Percentiles rank a stretch among this genome's conserved stretches.
Conservation (phyloP, 1,139 yeast species). For the Kurtzmaniella quercitrusa region DNA sequence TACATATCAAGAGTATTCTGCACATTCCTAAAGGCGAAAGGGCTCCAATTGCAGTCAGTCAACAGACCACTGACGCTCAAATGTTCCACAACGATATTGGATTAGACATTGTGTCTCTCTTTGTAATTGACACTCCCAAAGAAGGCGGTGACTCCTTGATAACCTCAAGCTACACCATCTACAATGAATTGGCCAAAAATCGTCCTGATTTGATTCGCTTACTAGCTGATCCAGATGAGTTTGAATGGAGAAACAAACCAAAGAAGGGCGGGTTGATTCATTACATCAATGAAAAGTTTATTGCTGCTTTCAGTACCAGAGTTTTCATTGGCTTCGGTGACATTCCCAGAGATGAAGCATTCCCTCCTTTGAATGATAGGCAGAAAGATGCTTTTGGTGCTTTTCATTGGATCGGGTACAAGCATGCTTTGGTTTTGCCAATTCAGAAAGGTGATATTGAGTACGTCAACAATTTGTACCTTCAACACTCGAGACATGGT, state of each 20-base stretch:
- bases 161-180: conserved; percentile 9
- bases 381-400: conserved; percentile 12
- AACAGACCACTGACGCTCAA: conserved; percentile 11
- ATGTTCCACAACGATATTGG: conserved; percentile 12
- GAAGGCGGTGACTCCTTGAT: conserved; percentile 11
- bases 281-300: conserved; percentile 6
- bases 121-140: conserved; percentile 9
- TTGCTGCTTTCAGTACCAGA: conserved; percentile 9
- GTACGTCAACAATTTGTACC: conserved; percentile 10
- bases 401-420: conserved; percentile 9
- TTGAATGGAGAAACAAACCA: conserved; percentile 6
- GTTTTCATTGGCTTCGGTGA: conserved; percentile 11
- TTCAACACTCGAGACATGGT: conserved; percentile 11
- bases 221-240: conserved; percentile 7
- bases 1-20: conserved; percentile 11
- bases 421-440: conserved; percentile 7
- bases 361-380: conserved; percentile 8
- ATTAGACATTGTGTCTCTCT: conserved; percentile 10
- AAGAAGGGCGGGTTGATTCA: conserved; percentile 9
- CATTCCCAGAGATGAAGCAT: conserved; percentile 9
- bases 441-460: conserved; percentile 11
- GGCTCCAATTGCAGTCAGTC: conserved; percentile 11
- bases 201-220: conserved; percentile 9
- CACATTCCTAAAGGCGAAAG: conserved; percentile 10
- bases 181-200: conserved; percentile 9